These are phyloP conservation scores for Oryza glumipatula DNA, from an alignment of 176 grass and related monocot species.

Conservation along the genomic window DNA sequence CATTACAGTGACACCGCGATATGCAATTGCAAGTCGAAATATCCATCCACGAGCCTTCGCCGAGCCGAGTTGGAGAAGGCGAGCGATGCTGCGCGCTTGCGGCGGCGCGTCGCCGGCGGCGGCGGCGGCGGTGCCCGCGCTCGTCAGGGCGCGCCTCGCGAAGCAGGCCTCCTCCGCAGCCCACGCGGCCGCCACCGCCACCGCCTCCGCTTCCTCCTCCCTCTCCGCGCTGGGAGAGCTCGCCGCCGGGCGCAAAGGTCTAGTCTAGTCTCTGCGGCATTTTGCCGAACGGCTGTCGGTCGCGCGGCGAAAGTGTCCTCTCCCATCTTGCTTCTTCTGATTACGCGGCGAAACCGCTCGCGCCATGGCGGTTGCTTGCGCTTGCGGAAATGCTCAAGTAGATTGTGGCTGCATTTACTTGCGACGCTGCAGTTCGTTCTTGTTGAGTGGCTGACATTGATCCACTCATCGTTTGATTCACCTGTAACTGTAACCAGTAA, in stretches of 20 bases:
- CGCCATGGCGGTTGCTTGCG: conserved; percentile 39
- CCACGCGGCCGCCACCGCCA: conserved; percentile 13
- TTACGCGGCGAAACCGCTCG: too few species aligned
- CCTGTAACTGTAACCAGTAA: background rate
- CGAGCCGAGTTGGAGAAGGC: background rate
- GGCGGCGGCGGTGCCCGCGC: conserved; percentile 28
- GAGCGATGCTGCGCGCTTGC: conserved; percentile 57
- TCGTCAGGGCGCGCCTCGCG: conserved; percentile 55
- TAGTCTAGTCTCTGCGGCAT: conserved; percentile 5
- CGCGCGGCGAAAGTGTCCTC: background rate
- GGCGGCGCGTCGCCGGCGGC: conserved; percentile 26
- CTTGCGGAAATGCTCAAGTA: conserved; percentile 49
- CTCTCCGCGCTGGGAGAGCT: conserved; percentile 59
- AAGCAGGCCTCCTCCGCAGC: conserved; percentile 48
- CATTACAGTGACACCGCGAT: background rate
- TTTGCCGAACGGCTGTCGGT: background rate
- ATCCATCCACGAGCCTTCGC: conserved; percentile 11
- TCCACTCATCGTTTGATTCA: background rate
- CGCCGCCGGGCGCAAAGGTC: conserved; percentile 82
- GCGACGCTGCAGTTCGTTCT: background rate
- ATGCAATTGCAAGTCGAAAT: background rate
- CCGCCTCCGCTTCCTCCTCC: background rate
- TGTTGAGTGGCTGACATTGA: background rate
- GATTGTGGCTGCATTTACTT: background rate
- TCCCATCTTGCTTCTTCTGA: background rate